Evolutionary conservation across 306 rosid genomes (phyloP), one percentile per base, ranked within the genome.

Genomic region (Gillenia trifoliata): DNA sequence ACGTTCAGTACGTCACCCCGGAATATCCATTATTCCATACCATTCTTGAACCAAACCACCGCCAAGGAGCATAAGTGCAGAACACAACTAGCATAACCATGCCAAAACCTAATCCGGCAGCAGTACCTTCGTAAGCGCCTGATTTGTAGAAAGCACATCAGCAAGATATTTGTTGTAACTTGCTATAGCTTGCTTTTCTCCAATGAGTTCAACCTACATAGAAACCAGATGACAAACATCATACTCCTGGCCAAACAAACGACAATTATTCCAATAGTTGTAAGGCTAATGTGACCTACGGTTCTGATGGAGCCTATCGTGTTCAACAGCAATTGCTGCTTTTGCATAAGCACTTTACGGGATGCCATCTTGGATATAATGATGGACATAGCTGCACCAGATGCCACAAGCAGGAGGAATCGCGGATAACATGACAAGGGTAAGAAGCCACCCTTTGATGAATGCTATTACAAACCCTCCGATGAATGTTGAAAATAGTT

Each of bases 271-370:
- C 20, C 28, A 59, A 20, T 28, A 26, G n/a, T 12, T 60, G 9
- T 26, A 72, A 26, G 40, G 29, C 5, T 12, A 61, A 34, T n/a
- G 34, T 67, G 70, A 84, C 86, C 25, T 90, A 92, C 97, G 0
- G 98, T 93, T 89, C 93, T 86, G 56, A 93, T 93, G 28, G 98
- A 89, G 62, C 98, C 95, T 56, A 93, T 87, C 40, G 98, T 93
- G 98, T 76, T 93, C 97, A 81, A 89, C 98, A 6, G 89, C 76
- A 77, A 85, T 92, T 43, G 95, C 90, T 45, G 97, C 97, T 79
- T 87, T 87, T 16, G 86, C 97, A 77, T 89, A 90, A 76, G 98
- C 97, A 7, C 74, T 55, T 83, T 93, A 25, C 65, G 82, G 28
- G 97, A 75, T 40, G 98, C 91, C 85, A 81, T 87, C 74, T 66